Percentiles rank a stretch among this genome's conserved stretches.
Conservation (phyloP, 257 asterid species). For the Salvia miltiorrhiza region DNA sequence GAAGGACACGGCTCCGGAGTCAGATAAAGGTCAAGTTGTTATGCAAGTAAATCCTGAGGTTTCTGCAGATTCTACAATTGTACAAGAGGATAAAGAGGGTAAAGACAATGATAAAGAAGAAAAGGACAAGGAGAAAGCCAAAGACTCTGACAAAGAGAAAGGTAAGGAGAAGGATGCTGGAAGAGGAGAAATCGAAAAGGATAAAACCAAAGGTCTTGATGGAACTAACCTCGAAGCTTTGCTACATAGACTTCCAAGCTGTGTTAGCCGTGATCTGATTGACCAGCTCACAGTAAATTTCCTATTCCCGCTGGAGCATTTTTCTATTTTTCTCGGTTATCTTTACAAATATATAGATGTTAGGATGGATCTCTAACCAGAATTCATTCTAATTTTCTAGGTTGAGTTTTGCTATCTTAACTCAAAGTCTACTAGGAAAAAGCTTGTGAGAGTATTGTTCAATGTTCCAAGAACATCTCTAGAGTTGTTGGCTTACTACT, state of each 20-base stretch:
- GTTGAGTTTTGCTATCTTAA: constrained; percentile 98
- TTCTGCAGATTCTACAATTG: constrained; percentile 54
- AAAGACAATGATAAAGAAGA: constrained; percentile 73
- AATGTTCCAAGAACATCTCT: constrained; percentile 97
- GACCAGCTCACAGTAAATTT: constrained; percentile 88
- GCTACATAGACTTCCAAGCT: constrained; percentile 90
- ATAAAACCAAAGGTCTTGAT: constrained; percentile 82
- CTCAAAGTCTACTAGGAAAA: constrained; percentile 91
- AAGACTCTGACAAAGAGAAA: constrained; percentile 50
- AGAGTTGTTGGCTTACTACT: constrained; percentile 92
- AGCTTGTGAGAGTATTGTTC: constrained; percentile 93
- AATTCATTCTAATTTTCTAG: constrained; percentile 39
- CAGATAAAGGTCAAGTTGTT: constrained; percentile 52
- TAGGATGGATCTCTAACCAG: constrained; percentile 23
- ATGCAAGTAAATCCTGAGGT: constrained; percentile 54
- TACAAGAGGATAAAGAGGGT: constrained; percentile 54
- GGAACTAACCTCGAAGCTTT: constrained; percentile 88
- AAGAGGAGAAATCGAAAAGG: constrained; percentile 84
- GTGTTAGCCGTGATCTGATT: constrained; percentile 97
- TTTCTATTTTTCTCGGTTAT: constrained; percentile 5
- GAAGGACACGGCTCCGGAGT: constrained; percentile 68
- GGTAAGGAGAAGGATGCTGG: constrained; percentile 84
- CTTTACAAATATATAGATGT: constrained; percentile 17
- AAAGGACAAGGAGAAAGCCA: constrained; percentile 63
- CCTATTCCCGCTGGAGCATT: constrained; percentile 23